phyloP scores from a whole-genome alignment of 2,329 filamentous ascomycete genomes.

The Ceratocystis huliohia region DNA sequence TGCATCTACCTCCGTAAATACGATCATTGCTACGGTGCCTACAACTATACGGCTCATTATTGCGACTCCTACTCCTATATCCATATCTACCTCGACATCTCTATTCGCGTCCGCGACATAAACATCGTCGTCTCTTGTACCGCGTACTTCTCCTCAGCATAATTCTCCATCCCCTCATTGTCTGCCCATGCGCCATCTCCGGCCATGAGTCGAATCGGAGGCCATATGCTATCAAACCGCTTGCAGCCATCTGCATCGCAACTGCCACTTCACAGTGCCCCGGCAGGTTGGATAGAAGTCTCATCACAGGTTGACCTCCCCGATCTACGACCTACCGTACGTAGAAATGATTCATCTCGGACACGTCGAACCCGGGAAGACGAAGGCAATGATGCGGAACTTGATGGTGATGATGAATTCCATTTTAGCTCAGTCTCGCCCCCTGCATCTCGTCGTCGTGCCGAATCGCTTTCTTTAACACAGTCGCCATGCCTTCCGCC shows the following conservation, averaged over 20 bases:
- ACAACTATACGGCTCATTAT: too few relatives aligned
- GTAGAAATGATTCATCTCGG: background rate
- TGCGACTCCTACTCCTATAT: too few relatives aligned
- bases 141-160: too few relatives aligned
- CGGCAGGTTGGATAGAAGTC: conserved; percentile 19
- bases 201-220: conserved; percentile 16
- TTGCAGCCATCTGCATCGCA: conserved; percentile 7
- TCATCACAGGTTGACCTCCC: conserved; percentile 19
- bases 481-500: background rate
- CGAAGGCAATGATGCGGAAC: too few relatives aligned
- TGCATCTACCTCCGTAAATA: background rate
- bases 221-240: conserved; percentile 10
- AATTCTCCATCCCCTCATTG: background rate
- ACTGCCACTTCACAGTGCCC: background rate
- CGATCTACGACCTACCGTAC: conserved; percentile 14
- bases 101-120: too few relatives aligned
- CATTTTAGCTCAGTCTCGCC: too few relatives aligned
- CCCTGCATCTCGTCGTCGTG: background rate
- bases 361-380: background rate
- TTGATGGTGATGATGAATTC: background rate
- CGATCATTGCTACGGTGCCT: background rate
- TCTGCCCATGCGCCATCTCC: conserved; percentile 11
- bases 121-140: too few relatives aligned
- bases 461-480: background rate
- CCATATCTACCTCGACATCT: too few relatives aligned